Evolutionary conservation across 495 filamentous ascomycete species (phyloP).

Genomic region (Aspergillus olivimuriae): DNA sequence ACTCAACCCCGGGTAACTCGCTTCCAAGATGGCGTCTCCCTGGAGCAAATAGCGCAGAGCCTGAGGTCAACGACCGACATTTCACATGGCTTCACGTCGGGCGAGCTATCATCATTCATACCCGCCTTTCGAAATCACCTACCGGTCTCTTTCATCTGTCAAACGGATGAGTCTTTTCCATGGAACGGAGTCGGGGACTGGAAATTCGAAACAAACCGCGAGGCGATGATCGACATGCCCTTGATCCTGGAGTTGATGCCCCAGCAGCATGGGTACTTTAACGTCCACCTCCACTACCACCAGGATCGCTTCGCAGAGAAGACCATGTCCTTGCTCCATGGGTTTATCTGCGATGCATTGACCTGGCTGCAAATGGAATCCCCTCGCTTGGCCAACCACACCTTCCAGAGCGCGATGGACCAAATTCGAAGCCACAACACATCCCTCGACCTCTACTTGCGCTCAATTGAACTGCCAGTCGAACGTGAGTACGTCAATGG

Average conservation of each 20-base stretch:
- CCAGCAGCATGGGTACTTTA: background rate
- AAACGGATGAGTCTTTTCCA: background rate
- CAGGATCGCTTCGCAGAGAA: background rate
- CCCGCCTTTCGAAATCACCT: background rate
- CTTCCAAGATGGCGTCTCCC: background rate
- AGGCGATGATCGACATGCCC: background rate
- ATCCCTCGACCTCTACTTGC: background rate
- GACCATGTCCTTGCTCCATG: background rate
- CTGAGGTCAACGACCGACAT: background rate
- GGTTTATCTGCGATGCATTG: background rate
- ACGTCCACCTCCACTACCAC: slow-evolving; percentile 1
- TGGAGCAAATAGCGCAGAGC: background rate
- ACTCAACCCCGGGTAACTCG: background rate
- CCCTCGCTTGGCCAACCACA: background rate
- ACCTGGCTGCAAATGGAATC: background rate
- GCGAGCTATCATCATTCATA: background rate
- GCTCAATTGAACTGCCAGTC: too few species aligned
- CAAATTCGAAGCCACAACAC: background rate
- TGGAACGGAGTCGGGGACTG: background rate
- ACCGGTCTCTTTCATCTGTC: background rate
- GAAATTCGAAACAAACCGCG: background rate
- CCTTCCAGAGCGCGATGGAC: background rate
- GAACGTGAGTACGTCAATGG: too few species aligned
- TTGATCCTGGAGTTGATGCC: slow-evolving; percentile 1
- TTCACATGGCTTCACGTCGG: background rate